Conservation (phyloP, 2,329 filamentous ascomycete genomes). For the Fusarium sarcochroum region DNA sequence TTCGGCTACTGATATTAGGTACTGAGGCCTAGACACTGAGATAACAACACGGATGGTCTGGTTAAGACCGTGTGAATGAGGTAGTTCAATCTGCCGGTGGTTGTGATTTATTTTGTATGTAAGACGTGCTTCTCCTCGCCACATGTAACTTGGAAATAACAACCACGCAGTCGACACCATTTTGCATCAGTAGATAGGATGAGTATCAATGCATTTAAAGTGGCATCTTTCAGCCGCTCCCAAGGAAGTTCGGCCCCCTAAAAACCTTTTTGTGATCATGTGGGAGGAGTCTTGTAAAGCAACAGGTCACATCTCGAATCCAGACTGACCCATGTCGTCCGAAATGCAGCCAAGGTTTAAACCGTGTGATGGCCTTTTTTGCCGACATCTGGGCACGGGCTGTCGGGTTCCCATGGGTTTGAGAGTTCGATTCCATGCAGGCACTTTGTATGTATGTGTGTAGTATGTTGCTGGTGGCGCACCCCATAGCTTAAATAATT, state of each 20-base stretch:
- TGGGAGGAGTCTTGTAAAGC: not conserved
- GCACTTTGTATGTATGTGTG: not conserved
- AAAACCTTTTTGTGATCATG: not conserved
- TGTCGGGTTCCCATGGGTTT: not conserved
- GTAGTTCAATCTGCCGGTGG: no score
- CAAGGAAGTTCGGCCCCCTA: not conserved
- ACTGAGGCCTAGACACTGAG: no score
- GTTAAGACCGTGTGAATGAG: not conserved
- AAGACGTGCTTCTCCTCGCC: not conserved
- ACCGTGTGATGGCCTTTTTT: not conserved
- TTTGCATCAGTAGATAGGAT: not conserved
- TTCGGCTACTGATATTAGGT: no score
- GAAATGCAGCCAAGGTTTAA: not conserved
- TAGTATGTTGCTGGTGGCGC: fast-evolving
- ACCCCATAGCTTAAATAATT: not conserved
- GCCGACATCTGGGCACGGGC: not conserved
- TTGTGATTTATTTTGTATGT: no score
- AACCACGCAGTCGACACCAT: not conserved
- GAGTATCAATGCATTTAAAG: no score
- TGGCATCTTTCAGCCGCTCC: not conserved
- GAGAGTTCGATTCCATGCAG: not conserved
- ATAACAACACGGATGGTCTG: no score
- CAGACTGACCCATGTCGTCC: not conserved
- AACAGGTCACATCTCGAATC: not conserved
- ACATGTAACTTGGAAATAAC: fast-evolving